phyloP scores from a whole-genome alignment of 73 alveolate species.

The Uronychia binucleata region DNA sequence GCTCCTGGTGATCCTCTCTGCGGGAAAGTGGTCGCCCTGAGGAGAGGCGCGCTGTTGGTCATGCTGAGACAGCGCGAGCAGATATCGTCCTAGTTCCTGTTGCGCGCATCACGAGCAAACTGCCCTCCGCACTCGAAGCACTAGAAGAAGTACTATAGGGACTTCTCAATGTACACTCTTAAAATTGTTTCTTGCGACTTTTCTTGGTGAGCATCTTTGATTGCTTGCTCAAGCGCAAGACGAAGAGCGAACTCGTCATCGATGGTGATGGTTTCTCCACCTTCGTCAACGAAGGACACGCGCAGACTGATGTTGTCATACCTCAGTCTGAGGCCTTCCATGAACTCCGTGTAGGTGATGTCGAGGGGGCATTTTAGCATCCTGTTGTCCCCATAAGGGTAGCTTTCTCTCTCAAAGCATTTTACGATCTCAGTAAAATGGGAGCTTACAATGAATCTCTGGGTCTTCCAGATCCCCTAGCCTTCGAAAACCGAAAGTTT shows the following conservation, averaged over 20 bases:
- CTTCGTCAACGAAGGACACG: neutral
- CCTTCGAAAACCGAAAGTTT: neutral
- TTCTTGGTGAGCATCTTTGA: neutral
- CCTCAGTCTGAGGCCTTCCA: neutral
- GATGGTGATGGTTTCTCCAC: neutral
- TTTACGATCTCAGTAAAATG: neutral
- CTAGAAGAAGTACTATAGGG: neutral
- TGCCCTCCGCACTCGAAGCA: neutral
- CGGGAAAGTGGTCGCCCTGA: neutral
- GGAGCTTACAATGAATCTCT: neutral
- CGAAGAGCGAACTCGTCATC: neutral
- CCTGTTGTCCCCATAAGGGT: neutral
- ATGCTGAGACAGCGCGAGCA: neutral
- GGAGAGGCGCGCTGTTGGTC: neutral
- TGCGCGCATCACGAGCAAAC: neutral
- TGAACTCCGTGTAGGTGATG: neutral
- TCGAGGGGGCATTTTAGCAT: neutral
- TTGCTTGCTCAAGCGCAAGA: neutral
- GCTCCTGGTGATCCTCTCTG: neutral
- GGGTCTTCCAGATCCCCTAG: neutral
- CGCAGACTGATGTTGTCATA: neutral
- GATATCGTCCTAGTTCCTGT: neutral
- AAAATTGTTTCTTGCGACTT: neutral
- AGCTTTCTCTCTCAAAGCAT: neutral
- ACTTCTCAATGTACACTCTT: neutral